Conservation (phyloP, 2,329 filamentous ascomycete species). For the Fusarium albidum region DNA sequence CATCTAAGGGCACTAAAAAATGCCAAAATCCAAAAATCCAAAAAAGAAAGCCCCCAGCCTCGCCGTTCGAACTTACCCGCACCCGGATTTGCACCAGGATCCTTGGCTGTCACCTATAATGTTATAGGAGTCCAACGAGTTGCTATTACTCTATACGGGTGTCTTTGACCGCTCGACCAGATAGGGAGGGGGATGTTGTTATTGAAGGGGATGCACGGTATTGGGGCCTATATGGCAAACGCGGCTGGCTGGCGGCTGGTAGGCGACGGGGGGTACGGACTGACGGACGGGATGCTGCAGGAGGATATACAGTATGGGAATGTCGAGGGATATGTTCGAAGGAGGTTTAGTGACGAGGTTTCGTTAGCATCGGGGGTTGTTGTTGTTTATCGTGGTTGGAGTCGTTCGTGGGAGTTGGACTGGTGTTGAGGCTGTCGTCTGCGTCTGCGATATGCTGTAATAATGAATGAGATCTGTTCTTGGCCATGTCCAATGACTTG, state of each 20-base stretch:
- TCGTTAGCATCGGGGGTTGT: neutral
- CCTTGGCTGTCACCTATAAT: slow-evolving; percentile 45
- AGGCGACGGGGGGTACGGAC: slow-evolving; percentile 13
- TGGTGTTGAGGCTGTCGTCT: neutral
- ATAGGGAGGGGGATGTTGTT: slow-evolving; percentile 6
- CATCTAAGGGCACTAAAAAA: neutral
- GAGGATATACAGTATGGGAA: neutral
- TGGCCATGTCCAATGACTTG: neutral
- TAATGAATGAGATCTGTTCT: too few species aligned
- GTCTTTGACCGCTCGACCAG: slow-evolving; percentile 38
- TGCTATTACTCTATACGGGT: slow-evolving; percentile 48
- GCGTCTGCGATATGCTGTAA: neutral
- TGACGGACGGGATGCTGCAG: slow-evolving; percentile 20
- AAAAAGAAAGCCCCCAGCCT: slow-evolving; percentile 12
- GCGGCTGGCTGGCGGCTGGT: slow-evolving; percentile 24
- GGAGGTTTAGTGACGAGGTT: neutral
- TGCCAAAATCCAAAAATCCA: too few species aligned
- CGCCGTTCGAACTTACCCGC: slow-evolving; percentile 34
- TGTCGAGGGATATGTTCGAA: neutral
- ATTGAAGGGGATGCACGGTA: slow-evolving; percentile 17
- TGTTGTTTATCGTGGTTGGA: neutral
- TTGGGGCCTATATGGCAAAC: slow-evolving; percentile 25
- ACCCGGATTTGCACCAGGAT: slow-evolving; percentile 49
- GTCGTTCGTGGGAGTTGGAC: neutral
- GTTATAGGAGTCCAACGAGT: slow-evolving; percentile 48